phyloP scores from a whole-genome alignment of 23 red algal genomes.

The Gracilariopsis chorda region DNA sequence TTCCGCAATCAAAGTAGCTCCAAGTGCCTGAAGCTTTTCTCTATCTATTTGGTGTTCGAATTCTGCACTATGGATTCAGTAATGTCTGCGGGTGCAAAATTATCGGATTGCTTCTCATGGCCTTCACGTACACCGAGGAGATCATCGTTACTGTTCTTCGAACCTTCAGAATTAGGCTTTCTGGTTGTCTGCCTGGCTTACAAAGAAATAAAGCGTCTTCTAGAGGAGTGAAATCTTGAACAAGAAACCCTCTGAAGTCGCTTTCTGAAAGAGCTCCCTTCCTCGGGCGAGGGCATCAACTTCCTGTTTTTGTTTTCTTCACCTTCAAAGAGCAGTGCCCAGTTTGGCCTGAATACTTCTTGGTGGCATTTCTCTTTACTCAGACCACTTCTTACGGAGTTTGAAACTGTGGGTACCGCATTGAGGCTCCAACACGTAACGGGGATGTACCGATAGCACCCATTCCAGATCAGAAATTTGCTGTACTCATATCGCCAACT shows the following conservation, averaged over 20 bases:
- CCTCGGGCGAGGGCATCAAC: not conserved
- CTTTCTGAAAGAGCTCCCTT: constrained; percentile 22
- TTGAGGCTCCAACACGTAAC: constrained; percentile 42
- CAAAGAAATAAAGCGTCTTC: constrained; percentile 19
- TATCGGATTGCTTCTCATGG: not conserved
- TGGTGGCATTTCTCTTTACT: not conserved
- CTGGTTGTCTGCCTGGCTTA: not conserved
- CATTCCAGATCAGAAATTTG: constrained; percentile 27
- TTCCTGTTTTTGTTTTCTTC: constrained; percentile 12
- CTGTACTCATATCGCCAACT: not conserved
- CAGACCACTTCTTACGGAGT: not conserved
- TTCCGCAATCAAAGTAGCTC: constrained; percentile 38
- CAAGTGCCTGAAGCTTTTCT: constrained; percentile 6
- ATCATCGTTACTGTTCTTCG: not conserved
- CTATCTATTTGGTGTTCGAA: too few species aligned
- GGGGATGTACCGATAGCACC: constrained; percentile 14
- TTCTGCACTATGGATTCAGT: not conserved
- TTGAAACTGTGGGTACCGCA: constrained; percentile 30
- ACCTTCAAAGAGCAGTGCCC: not conserved
- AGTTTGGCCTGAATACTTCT: not conserved
- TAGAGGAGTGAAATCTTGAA: constrained; percentile 8
- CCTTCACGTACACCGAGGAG: not conserved
- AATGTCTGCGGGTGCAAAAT: too few species aligned
- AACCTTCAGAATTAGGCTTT: not conserved
- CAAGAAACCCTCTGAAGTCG: constrained; percentile 27